Base-by-base conservation (phyloP, 148 eudicot species). In the Heliamphora exappendiculata region DNA sequence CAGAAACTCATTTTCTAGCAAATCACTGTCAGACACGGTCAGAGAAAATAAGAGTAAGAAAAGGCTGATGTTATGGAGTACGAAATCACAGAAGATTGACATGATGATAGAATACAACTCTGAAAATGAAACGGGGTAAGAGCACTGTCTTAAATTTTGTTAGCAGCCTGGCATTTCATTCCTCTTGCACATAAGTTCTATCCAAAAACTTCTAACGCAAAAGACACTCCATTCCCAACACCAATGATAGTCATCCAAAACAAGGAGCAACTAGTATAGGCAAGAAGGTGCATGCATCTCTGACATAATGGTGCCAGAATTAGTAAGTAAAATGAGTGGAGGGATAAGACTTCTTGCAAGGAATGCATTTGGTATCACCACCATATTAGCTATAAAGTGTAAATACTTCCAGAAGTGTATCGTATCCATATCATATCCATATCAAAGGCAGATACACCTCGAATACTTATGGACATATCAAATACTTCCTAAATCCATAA, bases 1-100 rank as follows among this genome's bases (percentile, higher is more conserved):
- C 60, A 95, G 89, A 83, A 95, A 93, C 72, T 89, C 91, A 81
- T 97, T 95, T 88, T 91, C 88, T 85, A 95, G 72, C 78, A 95
- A 87, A 64, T 91, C 99, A 68, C 99, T 95, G 89, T 51, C 74
- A 81, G 39, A 62, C 7, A 67, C 12, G 34, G 36, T 11, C 54
- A 26, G 50, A 73, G 22, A 37, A 63, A 59, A 53, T 66, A 39
- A 72, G 49, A 13, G 64, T 31, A 50, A 65, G n/a, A 17, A 63
- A 37, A 73, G 45, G 34, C 22, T 19, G 11, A 45, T 29, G 33
- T 45, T 58, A 49, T 29, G 53, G 24, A 20, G 16, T 17, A n/a
- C 63, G 33, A 20, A 33, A 57, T 28, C 29, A 57, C 33, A n/a
- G 63, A 17, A 62, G 70, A 22, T 42, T 63, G 5, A 71, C 60